Conservation (phyloP, 1,284 basidiomycete genomes). For the Irpex sp. region DNA sequence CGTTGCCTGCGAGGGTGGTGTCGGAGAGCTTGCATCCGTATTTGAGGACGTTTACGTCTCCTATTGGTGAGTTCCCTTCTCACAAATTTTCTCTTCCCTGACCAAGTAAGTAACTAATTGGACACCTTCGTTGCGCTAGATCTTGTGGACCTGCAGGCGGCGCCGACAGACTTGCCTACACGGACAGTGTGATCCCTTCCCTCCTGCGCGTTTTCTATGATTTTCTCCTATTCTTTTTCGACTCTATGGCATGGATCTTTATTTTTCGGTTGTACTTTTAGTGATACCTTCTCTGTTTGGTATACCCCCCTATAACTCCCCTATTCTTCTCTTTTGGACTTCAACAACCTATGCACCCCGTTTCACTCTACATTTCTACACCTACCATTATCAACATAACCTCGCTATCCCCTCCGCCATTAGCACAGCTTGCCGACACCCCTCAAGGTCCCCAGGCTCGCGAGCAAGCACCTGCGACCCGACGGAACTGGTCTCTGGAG, state of each 20-base stretch:
- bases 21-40: slow-evolving; percentile 27
- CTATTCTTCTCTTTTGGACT: not conserved
- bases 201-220: not conserved
- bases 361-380: not conserved
- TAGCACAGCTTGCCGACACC: no score
- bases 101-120: not conserved
- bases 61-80: slow-evolving; percentile 22
- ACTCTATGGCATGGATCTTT: not conserved
- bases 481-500: no score
- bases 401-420: no score
- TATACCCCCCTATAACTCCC: not conserved
- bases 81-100: no score
- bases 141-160: slow-evolving; percentile 6
- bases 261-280: not conserved
- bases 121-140: not conserved
- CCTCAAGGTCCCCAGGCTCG: no score
- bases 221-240: not conserved
- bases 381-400: not conserved
- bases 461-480: no score
- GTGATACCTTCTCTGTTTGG: not conserved
- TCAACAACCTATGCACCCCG: not conserved
- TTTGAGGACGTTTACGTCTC: slow-evolving; percentile 29
- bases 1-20: slow-evolving; percentile 4
- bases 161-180: slow-evolving; percentile 1
- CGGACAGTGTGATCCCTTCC: slow-evolving; percentile 4